A percentile compares a stretch with the other conserved stretches of the same genome.
phyloP scores from a whole-genome alignment of 371 early-diverging fungal genomes.

The Gilbertella persicaria region DNA sequence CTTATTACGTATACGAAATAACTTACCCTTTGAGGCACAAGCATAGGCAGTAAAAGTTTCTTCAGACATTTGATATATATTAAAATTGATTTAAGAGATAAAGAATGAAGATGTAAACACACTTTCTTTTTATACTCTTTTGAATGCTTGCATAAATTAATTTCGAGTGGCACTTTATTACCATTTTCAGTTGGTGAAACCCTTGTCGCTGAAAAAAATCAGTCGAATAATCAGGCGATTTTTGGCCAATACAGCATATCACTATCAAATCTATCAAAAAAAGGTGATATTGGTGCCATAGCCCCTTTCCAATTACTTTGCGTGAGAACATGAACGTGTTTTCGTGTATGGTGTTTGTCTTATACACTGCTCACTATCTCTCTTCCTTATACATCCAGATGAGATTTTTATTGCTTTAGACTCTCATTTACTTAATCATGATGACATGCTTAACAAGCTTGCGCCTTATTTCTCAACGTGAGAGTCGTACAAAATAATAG shows the following conservation, averaged over 20 bases:
- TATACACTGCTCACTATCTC: no score
- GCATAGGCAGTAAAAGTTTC: constrained; percentile 35
- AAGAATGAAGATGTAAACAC: constrained; percentile 9
- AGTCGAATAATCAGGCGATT: constrained; percentile 25
- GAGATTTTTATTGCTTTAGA: no score
- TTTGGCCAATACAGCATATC: constrained; percentile 1
- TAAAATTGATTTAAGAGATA: constrained; percentile 1
- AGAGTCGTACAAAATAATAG: no score
- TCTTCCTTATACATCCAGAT: no score
- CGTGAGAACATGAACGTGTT: no score
- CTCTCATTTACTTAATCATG: no score
- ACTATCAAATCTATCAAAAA: not conserved
- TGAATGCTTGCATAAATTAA: constrained; percentile 2
- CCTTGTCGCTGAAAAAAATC: constrained; percentile 6
- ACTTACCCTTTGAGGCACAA: constrained; percentile 25
- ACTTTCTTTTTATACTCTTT: constrained; percentile 10
- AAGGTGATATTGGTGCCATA: not conserved
- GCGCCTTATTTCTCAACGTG: no score
- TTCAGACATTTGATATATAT: constrained; percentile 21
- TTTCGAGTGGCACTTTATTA: constrained; percentile 13
- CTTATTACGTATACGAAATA: not conserved
- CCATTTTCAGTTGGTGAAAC: constrained; percentile 13
- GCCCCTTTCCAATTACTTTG: not conserved
- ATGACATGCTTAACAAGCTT: no score
- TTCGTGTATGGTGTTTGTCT: no score